Conservation (phyloP, 176 grass and related monocot species). For the Musa itinerans region DNA sequence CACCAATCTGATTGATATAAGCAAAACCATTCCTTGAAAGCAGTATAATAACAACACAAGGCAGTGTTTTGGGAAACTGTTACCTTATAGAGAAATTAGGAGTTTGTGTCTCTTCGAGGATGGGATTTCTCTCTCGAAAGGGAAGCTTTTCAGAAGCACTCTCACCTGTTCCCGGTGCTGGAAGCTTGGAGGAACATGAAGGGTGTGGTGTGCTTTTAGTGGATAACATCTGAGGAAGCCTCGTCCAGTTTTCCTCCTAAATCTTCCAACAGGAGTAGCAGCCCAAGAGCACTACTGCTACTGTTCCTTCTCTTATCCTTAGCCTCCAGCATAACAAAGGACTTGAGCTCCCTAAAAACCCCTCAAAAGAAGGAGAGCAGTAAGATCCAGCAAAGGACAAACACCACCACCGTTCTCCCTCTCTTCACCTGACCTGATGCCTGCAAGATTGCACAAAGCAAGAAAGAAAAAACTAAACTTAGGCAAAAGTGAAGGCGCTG, state of each 20-base stretch:
- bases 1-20: too few species aligned
- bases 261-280: neutral
- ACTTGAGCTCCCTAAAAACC: neutral
- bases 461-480: neutral
- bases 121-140: slow-evolving; percentile 5
- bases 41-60: neutral
- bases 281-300: slow-evolving; percentile 15
- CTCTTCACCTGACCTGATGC: neutral
- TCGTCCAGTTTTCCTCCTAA: neutral
- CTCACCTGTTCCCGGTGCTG: neutral
- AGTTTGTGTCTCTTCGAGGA: neutral
- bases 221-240: slow-evolving; percentile 20
- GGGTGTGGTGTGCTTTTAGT: slow-evolving; percentile 2
- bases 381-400: too few species aligned
- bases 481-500: too few species aligned
- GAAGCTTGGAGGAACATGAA: slow-evolving; percentile 12
- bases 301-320: slow-evolving; percentile 9
- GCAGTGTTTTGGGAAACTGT: neutral
- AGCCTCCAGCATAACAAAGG: slow-evolving; percentile 18
- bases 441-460: neutral
- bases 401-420: too few species aligned
- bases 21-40: neutral
- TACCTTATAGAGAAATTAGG: slow-evolving; percentile 20
- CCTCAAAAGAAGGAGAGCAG: neutral
- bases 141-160: slow-evolving; percentile 4